phyloP scores from a whole-genome alignment of 2,329 filamentous ascomycete genomes.

The Metarhizium sp. region DNA sequence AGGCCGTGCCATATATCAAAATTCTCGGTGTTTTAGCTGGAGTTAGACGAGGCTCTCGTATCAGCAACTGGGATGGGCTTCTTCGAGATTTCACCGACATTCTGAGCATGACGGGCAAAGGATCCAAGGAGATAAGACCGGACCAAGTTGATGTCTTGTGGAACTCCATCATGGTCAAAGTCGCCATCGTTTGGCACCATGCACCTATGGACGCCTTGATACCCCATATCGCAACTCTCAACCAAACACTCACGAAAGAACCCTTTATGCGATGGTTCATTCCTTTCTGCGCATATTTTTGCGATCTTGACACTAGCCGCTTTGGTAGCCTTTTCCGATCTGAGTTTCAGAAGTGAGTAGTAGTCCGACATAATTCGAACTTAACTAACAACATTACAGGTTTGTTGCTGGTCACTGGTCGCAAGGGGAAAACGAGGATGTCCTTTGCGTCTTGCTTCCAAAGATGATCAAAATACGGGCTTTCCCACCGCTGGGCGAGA shows the following conservation, averaged over 20 bases:
- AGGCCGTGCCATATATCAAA: constrained; percentile 38
- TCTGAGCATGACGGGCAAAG: constrained; percentile 37
- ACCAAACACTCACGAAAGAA: constrained; percentile 54
- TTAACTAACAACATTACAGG: constrained; percentile 30
- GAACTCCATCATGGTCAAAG: constrained; percentile 46
- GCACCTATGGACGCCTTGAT: constrained; percentile 74
- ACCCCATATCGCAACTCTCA: constrained; percentile 56
- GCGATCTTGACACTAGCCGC: constrained; percentile 60
- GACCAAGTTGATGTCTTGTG: constrained; percentile 38
- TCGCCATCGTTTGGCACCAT: constrained; percentile 61
- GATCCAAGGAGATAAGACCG: constrained; percentile 23
- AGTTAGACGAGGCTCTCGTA: constrained; percentile 70
- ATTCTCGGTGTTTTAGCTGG: constrained; percentile 63
- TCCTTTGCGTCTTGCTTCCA: constrained; percentile 59
- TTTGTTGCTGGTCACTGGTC: constrained; percentile 72
- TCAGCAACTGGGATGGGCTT: constrained; percentile 61
- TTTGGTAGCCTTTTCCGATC: constrained; percentile 73
- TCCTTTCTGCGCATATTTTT: constrained; percentile 74
- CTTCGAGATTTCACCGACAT: constrained; percentile 46
- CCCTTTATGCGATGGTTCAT: constrained; percentile 66
- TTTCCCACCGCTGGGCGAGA: constrained; percentile 42
- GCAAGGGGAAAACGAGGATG: constrained; percentile 52
- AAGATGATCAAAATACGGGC: constrained; percentile 48
- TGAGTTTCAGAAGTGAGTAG: constrained; percentile 66
- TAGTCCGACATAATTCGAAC: no score